A percentile compares a stretch with the other conserved stretches of the same genome.
Evolutionary conservation across 2,329 filamentous ascomycete species (phyloP).

Genomic region (Trichophyton schoenleinii): DNA sequence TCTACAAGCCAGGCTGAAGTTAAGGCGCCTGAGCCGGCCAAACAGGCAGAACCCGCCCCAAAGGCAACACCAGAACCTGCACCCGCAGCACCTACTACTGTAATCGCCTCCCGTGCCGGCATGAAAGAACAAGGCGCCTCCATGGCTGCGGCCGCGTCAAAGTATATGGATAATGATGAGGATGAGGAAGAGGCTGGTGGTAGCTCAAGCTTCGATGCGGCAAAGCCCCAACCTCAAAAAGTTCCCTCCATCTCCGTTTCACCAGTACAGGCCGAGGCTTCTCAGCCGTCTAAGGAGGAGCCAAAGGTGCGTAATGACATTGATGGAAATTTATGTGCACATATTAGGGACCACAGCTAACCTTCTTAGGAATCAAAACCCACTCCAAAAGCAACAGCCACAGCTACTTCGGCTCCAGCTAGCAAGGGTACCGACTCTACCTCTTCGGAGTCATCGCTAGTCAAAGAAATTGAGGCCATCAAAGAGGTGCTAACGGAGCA

Average conservation of each 20-base stretch:
- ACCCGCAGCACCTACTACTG: conserved; percentile 21
- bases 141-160: conserved; percentile 72
- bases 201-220: conserved; percentile 73
- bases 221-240: conserved; percentile 66
- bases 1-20: conserved; percentile 24
- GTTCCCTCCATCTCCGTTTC: conserved; percentile 25
- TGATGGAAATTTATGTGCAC: background rate
- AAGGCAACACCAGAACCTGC: conserved; percentile 22
- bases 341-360: background rate
- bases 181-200: conserved; percentile 46
- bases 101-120: conserved; percentile 18
- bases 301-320: background rate
- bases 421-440: background rate
- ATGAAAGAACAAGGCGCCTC: conserved; percentile 78
- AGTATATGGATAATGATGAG: conserved; percentile 64
- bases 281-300: conserved; percentile 5
- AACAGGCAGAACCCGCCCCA: conserved; percentile 32
- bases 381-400: background rate
- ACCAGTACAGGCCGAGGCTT: conserved; percentile 13
- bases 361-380: background rate
- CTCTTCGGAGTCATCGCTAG: conserved; percentile 38
- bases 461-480: conserved; percentile 60
- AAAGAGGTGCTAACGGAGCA: conserved; percentile 65
- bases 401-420: background rate
- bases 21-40: conserved; percentile 24